Evolutionary conservation across 1,139 yeast species (phyloP), one percentile per base, ranked within the genome.

Genomic region (Scheffersomyces parashehatae): DNA sequence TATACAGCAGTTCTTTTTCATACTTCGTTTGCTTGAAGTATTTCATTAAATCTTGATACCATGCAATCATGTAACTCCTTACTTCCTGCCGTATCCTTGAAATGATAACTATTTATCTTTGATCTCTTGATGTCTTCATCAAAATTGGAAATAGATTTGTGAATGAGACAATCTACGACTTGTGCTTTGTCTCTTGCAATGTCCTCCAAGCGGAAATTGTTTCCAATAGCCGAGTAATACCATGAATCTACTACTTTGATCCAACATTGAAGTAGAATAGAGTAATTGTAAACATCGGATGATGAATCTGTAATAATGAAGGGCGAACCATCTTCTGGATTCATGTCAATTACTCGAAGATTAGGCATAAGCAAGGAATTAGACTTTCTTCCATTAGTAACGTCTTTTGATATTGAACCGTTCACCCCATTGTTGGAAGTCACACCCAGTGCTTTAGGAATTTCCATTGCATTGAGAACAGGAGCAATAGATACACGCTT

Each of bases 401-500:
- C 24, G 36, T 14, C 20, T 3, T 24, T 30, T 16, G 34, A 15
- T 11, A 29, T 24, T 9, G 41, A 35, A 16, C 43, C 46, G 13
- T 16, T 42, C 5, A 34, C 28, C 8, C 42, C 29, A 10, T 36
- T 31, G 11, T 5, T n/a, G 10, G 24, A 20, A 10, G n/a, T 9
- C 5, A 7, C 7, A 10, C 20, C 15, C 10, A 5, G 12, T 7
- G 20, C 11, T 14, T 10, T 31, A 10, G 26, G 35, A 3, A 57
- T 46, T 28, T 57, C 59, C 24, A 45, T 39, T 13, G 45, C 44
- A 47, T 80, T 79, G 45, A 81, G 51, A 2, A 82, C 63, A 0
- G 83, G 73, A 0, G 87, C 80, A 36, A 83, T 49, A 1, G 85
- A 76, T 0, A 80, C 67, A 1, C 73, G 75, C 29, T 59, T 61